Conservation (phyloP, 192 early-diverging fungal species). For the Chytriomyces sp. region DNA sequence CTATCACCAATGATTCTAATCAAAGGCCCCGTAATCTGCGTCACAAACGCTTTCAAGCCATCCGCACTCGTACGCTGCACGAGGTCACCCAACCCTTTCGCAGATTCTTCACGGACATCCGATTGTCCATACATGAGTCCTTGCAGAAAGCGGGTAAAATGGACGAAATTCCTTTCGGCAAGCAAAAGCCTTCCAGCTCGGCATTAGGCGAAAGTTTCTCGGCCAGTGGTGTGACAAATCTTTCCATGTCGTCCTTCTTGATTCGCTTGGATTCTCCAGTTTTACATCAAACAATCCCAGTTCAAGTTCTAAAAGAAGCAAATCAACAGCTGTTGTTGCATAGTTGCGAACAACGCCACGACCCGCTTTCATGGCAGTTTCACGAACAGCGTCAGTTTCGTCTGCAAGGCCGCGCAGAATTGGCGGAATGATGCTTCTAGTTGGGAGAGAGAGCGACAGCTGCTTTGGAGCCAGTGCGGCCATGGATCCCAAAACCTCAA, state of each 20-base stretch:
- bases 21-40: constrained; percentile 95
- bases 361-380: constrained; percentile 89
- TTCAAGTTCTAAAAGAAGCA: constrained; percentile 90
- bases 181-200: constrained; percentile 78
- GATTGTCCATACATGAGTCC: constrained; percentile 87
- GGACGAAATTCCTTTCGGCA: constrained; percentile 92
- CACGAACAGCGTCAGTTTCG: constrained; percentile 91
- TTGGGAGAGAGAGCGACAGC: constrained; percentile 84
- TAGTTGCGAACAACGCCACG: constrained; percentile 93
- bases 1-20: constrained; percentile 98
- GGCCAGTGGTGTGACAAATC: constrained; percentile 69
- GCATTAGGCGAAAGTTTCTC: constrained; percentile 47
- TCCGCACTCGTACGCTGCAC: constrained; percentile 72
- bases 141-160: constrained; percentile 89
- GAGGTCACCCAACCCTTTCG: constrained; percentile 82
- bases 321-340: constrained; percentile 81
- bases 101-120: constrained; percentile 84
- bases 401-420: constrained; percentile 92
- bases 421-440: constrained; percentile 81
- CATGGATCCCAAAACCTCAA: constrained; percentile 90
- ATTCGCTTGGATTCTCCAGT: constrained; percentile 94
- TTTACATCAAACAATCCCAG: constrained; percentile 85
- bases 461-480: constrained; percentile 96
- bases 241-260: constrained; percentile 87
- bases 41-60: constrained; percentile 80